Evolutionary conservation across 148 eudicot species (phyloP), one percentile per base, ranked within the genome.

Genomic region (Camellia lanceoleosa): DNA sequence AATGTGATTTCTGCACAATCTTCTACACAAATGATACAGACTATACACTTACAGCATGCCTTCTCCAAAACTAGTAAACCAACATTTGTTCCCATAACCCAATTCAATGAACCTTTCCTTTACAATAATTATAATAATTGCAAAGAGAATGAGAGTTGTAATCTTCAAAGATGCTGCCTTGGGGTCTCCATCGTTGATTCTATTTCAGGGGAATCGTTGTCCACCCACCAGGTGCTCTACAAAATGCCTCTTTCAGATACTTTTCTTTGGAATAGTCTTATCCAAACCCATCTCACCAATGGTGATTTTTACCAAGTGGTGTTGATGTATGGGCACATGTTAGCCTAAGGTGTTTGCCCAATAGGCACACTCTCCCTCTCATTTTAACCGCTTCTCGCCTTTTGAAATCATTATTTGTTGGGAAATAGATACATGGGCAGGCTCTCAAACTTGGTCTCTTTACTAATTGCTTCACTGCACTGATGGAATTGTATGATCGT

Each of bases 281-380:
- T 92, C 58, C 86, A 83, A 67, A 82, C 88, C 71, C 83, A 92
- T 81, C 80, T 92, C 62, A 71, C 72, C 58, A 75, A 75, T 69
- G 79, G 80, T 44, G 84, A 90, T 79, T 65, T 30, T 30, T 30
- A 30, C 38, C 38, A 30, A 30, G 38, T 1, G 38, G 38, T 30
- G 38, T 30, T 30, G 80, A 49, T 68, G 71, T 92, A 90, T 80
- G 76, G 79, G 73, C 85, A 87, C 76, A 92, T 92, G 96, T 82
- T 92, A 13, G 12, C 82, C 55, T 85, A 78, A 20, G 91, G 93
- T 41, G 85, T 90, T 80, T 52, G 78, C 43, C 96, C 61, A 93
- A 92, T 78, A 81, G 81, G 80, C 96, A 90, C 83, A 92, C 93
- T 1, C 80, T 92, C 64, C 96, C 93, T 76, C 90, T 91, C 23